Evolutionary conservation across 495 filamentous ascomycete genomes (phyloP).

Genomic region (Neurospora sp.): DNA sequence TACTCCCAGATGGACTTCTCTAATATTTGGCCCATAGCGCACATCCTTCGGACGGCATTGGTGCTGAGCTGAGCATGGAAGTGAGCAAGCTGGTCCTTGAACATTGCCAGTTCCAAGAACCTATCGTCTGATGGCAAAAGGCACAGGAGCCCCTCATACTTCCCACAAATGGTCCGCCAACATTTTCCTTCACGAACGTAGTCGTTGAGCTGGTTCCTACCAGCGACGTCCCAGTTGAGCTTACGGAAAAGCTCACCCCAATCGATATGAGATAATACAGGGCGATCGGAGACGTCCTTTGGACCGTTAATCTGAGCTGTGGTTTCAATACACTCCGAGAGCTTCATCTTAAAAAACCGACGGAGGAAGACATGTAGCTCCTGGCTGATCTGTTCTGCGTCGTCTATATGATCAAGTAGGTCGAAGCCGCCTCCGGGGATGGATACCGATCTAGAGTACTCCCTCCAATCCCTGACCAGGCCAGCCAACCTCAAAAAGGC

Average conservation of each 20-base stretch:
- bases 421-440: slow-evolving; percentile 2
- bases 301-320: not conserved
- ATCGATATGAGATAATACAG: not conserved
- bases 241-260: slow-evolving; percentile 7
- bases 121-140: slow-evolving; percentile 10
- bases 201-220: slow-evolving; percentile 13
- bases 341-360: slow-evolving; percentile 18
- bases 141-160: slow-evolving; percentile 15
- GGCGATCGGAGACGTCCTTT: not conserved
- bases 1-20: slow-evolving; percentile 13
- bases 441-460: not conserved
- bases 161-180: slow-evolving; percentile 18
- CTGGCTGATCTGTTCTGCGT: slow-evolving; percentile 1
- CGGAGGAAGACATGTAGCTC: slow-evolving; percentile 17
- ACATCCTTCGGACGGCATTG: slow-evolving; percentile 10
- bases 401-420: slow-evolving; percentile 10
- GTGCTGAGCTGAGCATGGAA: slow-evolving; percentile 14
- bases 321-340: slow-evolving; percentile 4
- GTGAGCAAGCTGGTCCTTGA: slow-evolving; percentile 8
- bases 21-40: slow-evolving; percentile 11
- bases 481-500: slow-evolving; percentile 18
- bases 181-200: slow-evolving; percentile 23
- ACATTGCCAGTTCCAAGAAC: slow-evolving; percentile 16
- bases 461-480: slow-evolving; percentile 17
- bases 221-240: slow-evolving; percentile 13